Base-by-base conservation (phyloP, 805 yeast species). In the Barnettozyma salicaria region DNA sequence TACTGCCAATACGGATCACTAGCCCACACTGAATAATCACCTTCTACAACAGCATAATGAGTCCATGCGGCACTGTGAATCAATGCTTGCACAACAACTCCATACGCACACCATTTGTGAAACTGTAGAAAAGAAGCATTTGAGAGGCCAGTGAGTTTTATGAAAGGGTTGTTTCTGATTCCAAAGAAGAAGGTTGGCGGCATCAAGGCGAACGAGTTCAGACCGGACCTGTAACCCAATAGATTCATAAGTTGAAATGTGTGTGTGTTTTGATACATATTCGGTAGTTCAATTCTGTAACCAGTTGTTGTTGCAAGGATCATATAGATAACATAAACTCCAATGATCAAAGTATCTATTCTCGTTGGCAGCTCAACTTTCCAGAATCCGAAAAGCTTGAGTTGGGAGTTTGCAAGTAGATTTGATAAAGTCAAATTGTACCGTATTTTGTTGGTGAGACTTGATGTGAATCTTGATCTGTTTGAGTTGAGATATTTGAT, bases 131-230 rank as follows among this genome's bases (percentile, higher is more conserved):
- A 82, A 2, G 80, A 68, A 11, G 77, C 60, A 11, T 49, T 22
- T 0, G 76, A 57, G 65, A 83, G 68, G 3, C 89, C 86, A 1
- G 88, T 71, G 5, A 79, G 37, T 52, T 61, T 63, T 43, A 73
- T 70, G 50, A 84, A 63, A 16, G 85, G 74, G 51, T 81, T 84
- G 56, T 84, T 85, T 49, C 92, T 65, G 21, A 81, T 80, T 5
- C 86, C 85, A 56, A 83, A 79, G 39, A 81, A 59, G 42, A 74
- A 70, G 13, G 77, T 54, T 6, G 70, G 53, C 1, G 92, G 90
- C 40, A 78, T 65, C 33, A 76, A 40, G 36, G 72, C 74, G 26
- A 74, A 56, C 3, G 72, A 58, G 56, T 73, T 59, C 14, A 75
- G 38, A 32, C 72, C 80, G 6, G 74, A 59, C 56, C 85, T 65